Conservation (phyloP, 306 rosid genomes). For the Vigna trinervia region DNA sequence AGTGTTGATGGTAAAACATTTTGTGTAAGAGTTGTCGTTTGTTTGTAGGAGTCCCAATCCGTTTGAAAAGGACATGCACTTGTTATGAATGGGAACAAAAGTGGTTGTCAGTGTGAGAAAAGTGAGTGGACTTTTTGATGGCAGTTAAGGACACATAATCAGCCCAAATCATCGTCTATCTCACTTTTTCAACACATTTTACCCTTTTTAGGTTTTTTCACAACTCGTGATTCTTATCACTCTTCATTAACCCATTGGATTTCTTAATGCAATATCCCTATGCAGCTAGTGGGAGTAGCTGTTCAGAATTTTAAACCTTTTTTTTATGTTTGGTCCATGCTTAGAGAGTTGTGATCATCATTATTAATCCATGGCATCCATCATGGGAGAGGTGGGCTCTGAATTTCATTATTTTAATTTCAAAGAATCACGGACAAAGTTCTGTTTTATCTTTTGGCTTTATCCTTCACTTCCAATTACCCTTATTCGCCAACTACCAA, state of each 20-base stretch:
- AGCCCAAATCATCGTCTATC: conserved; percentile 24
- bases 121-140: conserved; percentile 48
- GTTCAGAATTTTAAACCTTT: not conserved
- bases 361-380: conserved; percentile 20
- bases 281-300: not conserved
- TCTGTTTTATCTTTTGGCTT: conserved; percentile 21
- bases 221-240: not conserved
- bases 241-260: not conserved
- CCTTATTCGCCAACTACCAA: too few relatives aligned
- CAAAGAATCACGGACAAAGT: conserved; percentile 44
- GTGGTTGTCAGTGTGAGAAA: conserved; percentile 56
- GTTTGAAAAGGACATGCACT: conserved; percentile 35
- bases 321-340: conserved; percentile 26
- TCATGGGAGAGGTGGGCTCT: conserved; percentile 53
- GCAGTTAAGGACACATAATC: conserved; percentile 47
- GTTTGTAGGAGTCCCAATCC: not conserved
- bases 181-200: conserved; percentile 31
- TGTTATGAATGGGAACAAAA: conserved; percentile 47
- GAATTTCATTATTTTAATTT: conserved; percentile 50
- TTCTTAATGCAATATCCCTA: not conserved
- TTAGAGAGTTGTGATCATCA: not conserved
- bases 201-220: conserved; percentile 27
- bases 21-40: too few relatives aligned
- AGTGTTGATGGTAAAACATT: too few relatives aligned
- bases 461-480: conserved; percentile 10